Base-by-base conservation (phyloP, 441 rosid genomes). In the Erodium moschatum region DNA sequence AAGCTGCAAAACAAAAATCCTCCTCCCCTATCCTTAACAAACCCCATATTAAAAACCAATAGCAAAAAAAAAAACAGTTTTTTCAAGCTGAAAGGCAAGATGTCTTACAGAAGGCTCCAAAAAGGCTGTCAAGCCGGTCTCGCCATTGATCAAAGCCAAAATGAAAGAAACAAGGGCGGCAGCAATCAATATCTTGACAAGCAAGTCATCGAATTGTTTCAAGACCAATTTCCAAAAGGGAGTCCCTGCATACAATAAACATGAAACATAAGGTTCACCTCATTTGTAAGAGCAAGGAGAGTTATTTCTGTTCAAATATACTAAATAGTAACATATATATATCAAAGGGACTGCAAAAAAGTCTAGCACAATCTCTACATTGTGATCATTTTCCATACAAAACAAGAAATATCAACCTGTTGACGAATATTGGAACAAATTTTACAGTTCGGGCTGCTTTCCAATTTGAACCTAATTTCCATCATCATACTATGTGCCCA, bases 181-280 rank as follows among this genome's bases (percentile, higher is more conserved):
- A 77, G 89, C 97, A 71, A 94, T 91, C 81, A 94, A 84, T 79
- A 94, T 94, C 87, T 91, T 91, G 70, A 94, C 99, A 72, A 94
- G 97, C 82, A 94, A 86, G 81, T 94, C 98, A 87, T 91, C 94
- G 52, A 94, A 91, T 73, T 94, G 99, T 81, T 91, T 91, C 81
- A 94, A 79, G 76, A 94, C 96, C 83, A 94, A 78, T 81, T 86
- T 94, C 99, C 99, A 94, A 79, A 94, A 91, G 61, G 97, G 84
- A 80, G 94, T 85, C 82, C 97, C 99, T 91, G 91, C 82, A 74
- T 73, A 44, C 71, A 79, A 67, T 69, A 68, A 80, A 72, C 20
- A 73, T 56, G 67, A 78, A 68, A 42, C n/a, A 70, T 42, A 72
- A 65, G 76, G 48, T 65, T 63, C 31, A 42, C 19, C 9, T 56